These are phyloP conservation scores for Vicia faba DNA, from an alignment of 306 rosid species.

Conservation along the genomic window DNA sequence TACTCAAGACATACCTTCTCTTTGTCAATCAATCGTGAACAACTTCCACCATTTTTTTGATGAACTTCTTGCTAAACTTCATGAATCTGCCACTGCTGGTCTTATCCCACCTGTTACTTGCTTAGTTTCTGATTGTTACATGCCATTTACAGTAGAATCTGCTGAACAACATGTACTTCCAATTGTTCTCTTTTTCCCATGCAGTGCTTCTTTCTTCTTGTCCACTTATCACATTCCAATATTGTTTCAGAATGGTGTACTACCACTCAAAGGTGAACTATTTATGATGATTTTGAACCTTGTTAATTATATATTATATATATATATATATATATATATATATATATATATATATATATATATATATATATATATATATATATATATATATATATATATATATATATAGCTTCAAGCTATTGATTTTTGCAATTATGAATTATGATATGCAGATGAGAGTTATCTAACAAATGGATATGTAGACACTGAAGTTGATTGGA, in stretches of 20 bases:
- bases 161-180: slow-evolving; percentile 11
- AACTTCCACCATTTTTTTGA: neutral
- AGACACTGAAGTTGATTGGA: slow-evolving; percentile 21
- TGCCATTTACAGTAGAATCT: neutral
- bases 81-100: neutral
- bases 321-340: no score
- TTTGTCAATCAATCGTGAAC: neutral
- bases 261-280: neutral
- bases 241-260: neutral
- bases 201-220: slow-evolving; percentile 1
- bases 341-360: no score
- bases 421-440: neutral
- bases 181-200: neutral
- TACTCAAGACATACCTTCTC: neutral
- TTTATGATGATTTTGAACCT: neutral
- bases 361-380: no score
- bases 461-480: slow-evolving; percentile 22
- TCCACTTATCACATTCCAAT: neutral
- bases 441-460: slow-evolving; percentile 35
- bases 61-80: neutral
- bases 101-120: neutral
- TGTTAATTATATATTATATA: no score
- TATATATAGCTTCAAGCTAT: no score
- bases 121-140: slow-evolving; percentile 2
- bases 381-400: no score